Conservation (phyloP, 2,329 filamentous ascomycete species). For the Fusarium sp. region DNA sequence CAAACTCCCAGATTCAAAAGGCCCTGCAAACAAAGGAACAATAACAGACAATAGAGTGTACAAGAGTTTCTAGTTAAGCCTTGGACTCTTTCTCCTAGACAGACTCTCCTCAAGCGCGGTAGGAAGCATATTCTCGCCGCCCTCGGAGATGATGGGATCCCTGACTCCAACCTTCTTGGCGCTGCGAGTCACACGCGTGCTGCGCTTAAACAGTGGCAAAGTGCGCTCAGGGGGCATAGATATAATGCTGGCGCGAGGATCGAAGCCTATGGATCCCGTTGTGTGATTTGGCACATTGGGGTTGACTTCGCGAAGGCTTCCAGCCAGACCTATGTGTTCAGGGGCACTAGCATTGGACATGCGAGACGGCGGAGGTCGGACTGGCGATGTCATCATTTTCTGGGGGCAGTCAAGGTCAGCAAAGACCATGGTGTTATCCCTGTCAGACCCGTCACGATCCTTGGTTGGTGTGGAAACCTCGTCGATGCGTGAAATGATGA, state of each 20-base stretch:
- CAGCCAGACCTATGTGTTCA: constrained; percentile 47
- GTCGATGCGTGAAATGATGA: constrained; percentile 56
- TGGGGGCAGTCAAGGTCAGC: constrained; percentile 49
- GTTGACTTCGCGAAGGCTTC: constrained; percentile 66
- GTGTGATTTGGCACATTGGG: constrained; percentile 60
- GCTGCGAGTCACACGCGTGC: constrained; percentile 49
- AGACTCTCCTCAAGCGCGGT: constrained; percentile 57
- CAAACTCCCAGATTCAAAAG: constrained; percentile 32
- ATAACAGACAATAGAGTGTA: neutral
- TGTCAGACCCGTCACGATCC: constrained; percentile 43
- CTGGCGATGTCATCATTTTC: constrained; percentile 45
- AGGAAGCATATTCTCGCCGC: constrained; percentile 63
- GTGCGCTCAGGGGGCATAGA: constrained; percentile 56
- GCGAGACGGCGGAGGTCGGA: constrained; percentile 48
- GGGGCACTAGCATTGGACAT: constrained; percentile 41
- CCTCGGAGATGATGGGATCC: constrained; percentile 52
- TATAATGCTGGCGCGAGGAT: constrained; percentile 55
- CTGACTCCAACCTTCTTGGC: constrained; percentile 46
- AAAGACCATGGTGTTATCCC: constrained; percentile 55
- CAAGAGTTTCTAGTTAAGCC: constrained; percentile 51
- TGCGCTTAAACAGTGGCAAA: constrained; percentile 61
- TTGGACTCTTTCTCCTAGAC: constrained; percentile 65
- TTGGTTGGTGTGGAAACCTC: constrained; percentile 43
- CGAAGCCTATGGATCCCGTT: constrained; percentile 52
- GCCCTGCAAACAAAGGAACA: neutral